Conservation (phyloP, 441 rosid genomes). For the Populus hybrid region DNA sequence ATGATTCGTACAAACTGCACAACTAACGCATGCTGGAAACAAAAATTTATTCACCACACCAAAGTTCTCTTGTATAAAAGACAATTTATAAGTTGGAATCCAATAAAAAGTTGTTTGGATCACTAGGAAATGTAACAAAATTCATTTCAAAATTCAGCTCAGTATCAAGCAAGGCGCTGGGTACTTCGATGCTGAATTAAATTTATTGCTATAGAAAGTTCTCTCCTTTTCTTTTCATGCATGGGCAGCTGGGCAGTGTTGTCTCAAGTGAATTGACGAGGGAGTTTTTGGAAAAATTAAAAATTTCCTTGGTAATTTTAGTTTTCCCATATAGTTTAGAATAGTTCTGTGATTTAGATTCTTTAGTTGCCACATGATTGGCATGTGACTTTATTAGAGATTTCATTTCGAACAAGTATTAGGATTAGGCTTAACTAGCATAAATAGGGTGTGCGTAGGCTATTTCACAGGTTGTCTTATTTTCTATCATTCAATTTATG, state of each 20-base stretch:
- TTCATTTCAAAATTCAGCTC: no score
- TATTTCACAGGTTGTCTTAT: neutral
- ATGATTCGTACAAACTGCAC: no score
- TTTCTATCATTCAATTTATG: neutral
- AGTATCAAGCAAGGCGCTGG: no score
- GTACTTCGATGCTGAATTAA: no score
- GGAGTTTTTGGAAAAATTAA: neutral
- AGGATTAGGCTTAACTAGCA: neutral
- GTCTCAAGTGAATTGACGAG: neutral
- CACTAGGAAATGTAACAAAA: no score
- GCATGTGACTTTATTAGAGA: neutral
- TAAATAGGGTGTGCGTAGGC: neutral
- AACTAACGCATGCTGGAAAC: no score
- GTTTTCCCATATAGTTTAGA: neutral
- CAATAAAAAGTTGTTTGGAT: no score
- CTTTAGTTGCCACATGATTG: neutral
- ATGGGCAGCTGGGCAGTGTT: neutral
- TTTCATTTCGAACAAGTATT: neutral
- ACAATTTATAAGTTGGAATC: no score
- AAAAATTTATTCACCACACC: no score
- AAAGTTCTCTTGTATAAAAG: no score
- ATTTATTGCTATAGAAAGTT: no score
- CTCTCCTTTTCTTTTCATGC: no score
- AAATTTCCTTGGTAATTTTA: neutral
- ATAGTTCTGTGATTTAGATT: neutral